These are phyloP conservation scores for Aspergillus campestris DNA, from an alignment of 495 filamentous ascomycete species.

Conservation along the genomic window DNA sequence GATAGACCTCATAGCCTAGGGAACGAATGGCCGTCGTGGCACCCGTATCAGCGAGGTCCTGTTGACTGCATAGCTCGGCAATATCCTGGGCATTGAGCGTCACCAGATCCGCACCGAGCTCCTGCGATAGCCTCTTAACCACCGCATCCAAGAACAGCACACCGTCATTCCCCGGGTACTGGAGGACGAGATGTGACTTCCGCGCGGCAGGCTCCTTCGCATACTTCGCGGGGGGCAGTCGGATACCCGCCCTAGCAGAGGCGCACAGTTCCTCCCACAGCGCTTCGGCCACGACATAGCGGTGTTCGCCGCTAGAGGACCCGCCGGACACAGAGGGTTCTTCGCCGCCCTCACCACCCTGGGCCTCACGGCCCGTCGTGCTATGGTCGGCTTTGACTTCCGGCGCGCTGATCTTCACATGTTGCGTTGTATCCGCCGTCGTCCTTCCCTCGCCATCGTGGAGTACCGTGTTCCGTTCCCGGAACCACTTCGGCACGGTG, in stretches of 20 bases:
- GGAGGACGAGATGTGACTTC: slow-evolving; percentile 58
- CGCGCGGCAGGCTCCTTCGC: slow-evolving; percentile 41
- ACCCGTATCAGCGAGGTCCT: slow-evolving; percentile 44
- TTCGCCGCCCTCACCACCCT: slow-evolving; percentile 17
- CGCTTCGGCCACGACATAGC: slow-evolving; percentile 29
- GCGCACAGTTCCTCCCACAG: slow-evolving; percentile 34
- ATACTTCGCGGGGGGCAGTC: slow-evolving; percentile 32
- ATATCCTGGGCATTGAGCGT: slow-evolving; percentile 72
- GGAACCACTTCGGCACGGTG: slow-evolving; percentile 33
- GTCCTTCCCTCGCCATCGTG: slow-evolving; percentile 4
- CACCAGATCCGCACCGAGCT: slow-evolving; percentile 65
- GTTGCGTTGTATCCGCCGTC: slow-evolving; percentile 10
- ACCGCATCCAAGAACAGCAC: slow-evolving; percentile 49
- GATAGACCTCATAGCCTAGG: slow-evolving; percentile 60
- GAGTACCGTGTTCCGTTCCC: slow-evolving; percentile 26
- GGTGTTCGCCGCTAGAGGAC: slow-evolving; percentile 10
- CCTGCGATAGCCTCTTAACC: slow-evolving; percentile 49
- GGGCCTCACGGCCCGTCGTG: slow-evolving; percentile 4
- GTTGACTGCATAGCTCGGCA: slow-evolving; percentile 66
- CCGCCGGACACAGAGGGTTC: slow-evolving; percentile 11
- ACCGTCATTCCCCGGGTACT: slow-evolving; percentile 52
- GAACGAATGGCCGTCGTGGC: slow-evolving; percentile 38
- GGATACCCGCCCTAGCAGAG: slow-evolving; percentile 33
- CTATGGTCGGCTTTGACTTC: slow-evolving; percentile 7
- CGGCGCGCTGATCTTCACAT: slow-evolving; percentile 20